Conservation (phyloP, 768 basidiomycete species). For the Mycena vulgaris region DNA sequence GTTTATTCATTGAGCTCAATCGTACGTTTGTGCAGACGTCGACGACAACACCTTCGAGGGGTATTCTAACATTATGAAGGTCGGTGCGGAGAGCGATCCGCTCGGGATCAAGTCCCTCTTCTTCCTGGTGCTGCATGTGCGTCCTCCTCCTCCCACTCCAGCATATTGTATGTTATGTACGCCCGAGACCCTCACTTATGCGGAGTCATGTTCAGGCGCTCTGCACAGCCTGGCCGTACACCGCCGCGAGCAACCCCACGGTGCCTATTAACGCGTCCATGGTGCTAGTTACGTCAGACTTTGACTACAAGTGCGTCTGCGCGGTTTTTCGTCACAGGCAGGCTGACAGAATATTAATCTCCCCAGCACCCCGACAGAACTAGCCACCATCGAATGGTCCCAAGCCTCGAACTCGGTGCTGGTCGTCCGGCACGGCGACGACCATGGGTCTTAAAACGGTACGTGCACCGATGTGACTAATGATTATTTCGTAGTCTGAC, state of each 20-base stretch:
- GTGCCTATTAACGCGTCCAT: slow-evolving; percentile 18
- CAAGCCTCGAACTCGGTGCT: slow-evolving; percentile 25
- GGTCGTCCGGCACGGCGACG: slow-evolving; percentile 30
- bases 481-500: slow-evolving; percentile 11
- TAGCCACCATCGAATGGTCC: slow-evolving; percentile 10
- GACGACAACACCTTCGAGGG: slow-evolving; percentile 31
- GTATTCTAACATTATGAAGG: slow-evolving; percentile 21
- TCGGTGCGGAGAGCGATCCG: slow-evolving; percentile 16
- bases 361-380: slow-evolving; percentile 24
- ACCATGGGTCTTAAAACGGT: slow-evolving; percentile 44
- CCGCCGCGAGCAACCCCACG: slow-evolving; percentile 22
- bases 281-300: slow-evolving; percentile 28
- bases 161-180: too few relatives aligned
- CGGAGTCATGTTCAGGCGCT: too few relatives aligned
- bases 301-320: slow-evolving; percentile 30
- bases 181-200: too few relatives aligned
- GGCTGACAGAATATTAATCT: too few relatives aligned
- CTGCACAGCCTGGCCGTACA: slow-evolving; percentile 26
- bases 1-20: slow-evolving; percentile 1
- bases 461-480: slow-evolving; percentile 1
- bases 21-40: slow-evolving; percentile 14
- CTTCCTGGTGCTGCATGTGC: slow-evolving; percentile 24
- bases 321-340: too few relatives aligned
- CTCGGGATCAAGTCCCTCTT: slow-evolving; percentile 17
- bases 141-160: too few relatives aligned